These are phyloP conservation scores for Entomortierella beljakovae DNA, from an alignment of 192 early-diverging fungal genomes.

Conservation along the genomic window DNA sequence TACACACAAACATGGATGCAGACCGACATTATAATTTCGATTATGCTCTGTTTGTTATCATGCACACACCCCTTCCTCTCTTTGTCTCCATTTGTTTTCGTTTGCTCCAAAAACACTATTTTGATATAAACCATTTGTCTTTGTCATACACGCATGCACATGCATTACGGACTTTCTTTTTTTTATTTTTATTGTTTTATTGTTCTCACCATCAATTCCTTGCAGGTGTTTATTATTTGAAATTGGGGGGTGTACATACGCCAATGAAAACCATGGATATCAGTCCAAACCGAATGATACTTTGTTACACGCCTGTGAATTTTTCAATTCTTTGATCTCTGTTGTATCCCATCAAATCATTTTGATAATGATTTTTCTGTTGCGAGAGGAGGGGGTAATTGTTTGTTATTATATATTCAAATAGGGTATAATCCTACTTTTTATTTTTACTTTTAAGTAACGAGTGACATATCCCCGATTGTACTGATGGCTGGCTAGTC, in stretches of 20 bases:
- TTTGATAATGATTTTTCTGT: no score
- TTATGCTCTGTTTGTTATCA: conserved; percentile 20
- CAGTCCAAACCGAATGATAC: no score
- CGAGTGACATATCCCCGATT: neutral
- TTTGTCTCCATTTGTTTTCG: neutral
- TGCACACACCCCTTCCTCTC: conserved; percentile 8
- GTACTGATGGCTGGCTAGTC: conserved; percentile 1
- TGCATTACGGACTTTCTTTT: neutral
- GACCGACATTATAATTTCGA: neutral
- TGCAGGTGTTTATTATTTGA: neutral
- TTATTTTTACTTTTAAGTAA: neutral
- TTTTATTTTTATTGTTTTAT: neutral
- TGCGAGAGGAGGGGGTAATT: no score
- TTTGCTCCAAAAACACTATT: neutral
- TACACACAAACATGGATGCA: neutral
- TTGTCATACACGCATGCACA: conserved; percentile 44
- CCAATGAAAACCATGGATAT: no score
- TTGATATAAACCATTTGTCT: conserved; percentile 6
- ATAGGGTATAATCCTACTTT: no score
- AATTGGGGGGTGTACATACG: neutral
- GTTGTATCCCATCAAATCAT: no score
- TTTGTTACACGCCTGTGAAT: no score
- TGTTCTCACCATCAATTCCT: conserved; percentile 1
- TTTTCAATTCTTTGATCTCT: no score
- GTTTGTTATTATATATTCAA: no score